Evolutionary conservation across 2,329 filamentous ascomycete genomes (phyloP).

Genomic region (Elsinoe perseae): DNA sequence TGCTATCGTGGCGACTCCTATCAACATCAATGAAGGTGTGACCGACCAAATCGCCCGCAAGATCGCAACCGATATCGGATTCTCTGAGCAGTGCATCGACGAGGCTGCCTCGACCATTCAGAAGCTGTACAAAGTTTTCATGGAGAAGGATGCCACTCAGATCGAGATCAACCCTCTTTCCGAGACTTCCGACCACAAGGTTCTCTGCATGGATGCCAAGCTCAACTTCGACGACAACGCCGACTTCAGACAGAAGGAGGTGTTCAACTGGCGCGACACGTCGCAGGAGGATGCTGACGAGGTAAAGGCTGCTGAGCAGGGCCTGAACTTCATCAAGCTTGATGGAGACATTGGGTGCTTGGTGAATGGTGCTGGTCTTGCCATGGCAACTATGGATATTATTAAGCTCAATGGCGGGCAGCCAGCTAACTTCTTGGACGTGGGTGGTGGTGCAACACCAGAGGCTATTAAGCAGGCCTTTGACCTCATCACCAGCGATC

Average conservation of each 20-base stretch:
- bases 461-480: conserved; percentile 96
- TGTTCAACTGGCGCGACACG: conserved; percentile 88
- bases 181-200: conserved; percentile 96
- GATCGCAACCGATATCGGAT: conserved; percentile 87
- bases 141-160: conserved; percentile 96
- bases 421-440: conserved; percentile 98
- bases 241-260: conserved; percentile 93
- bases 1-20: conserved; percentile 86
- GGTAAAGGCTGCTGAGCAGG: conserved; percentile 87
- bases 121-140: conserved; percentile 98
- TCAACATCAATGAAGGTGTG: conserved; percentile 90
- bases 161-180: conserved; percentile 99
- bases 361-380: conserved; percentile 96
- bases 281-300: conserved; percentile 96
- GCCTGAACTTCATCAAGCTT: conserved; percentile 99
- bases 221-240: conserved; percentile 98
- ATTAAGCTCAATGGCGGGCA: conserved; percentile 98
- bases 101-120: conserved; percentile 94
- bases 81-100: conserved; percentile 95
- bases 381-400: conserved; percentile 99
- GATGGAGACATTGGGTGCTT: conserved; percentile 98
- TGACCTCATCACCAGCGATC: conserved; percentile 95
- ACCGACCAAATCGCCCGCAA: conserved; percentile 89
- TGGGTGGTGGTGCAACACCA: conserved; percentile 93
- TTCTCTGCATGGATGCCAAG: conserved; percentile 99